These are phyloP conservation scores for Cryptosporidium muris DNA, from an alignment of 169 alveolate species.

Conservation along the genomic window DNA sequence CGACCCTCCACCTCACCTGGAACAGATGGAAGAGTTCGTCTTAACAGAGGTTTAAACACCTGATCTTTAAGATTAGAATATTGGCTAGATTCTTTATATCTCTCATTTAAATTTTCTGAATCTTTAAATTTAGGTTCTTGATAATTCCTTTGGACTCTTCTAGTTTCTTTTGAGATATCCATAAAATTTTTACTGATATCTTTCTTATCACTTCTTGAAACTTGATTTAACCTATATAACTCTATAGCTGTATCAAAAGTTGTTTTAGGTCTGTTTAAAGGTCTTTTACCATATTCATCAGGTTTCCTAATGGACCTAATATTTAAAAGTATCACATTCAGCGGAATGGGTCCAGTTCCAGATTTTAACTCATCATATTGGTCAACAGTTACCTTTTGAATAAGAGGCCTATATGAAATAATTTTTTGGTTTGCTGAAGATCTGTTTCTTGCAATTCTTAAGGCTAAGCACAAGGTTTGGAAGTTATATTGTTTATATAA, in stretches of 20 bases:
- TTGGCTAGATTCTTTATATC: neutral
- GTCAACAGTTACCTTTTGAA: slow-evolving; percentile 16
- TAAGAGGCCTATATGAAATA: slow-evolving; percentile 29
- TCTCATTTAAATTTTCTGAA: too few relatives aligned
- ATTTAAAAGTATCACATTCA: neutral
- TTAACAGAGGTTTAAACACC: slow-evolving; percentile 26
- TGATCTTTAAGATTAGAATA: neutral
- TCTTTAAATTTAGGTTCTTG: too few relatives aligned
- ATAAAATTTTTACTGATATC: too few relatives aligned
- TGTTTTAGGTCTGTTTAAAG: slow-evolving; percentile 21
- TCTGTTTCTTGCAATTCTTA: slow-evolving; percentile 35
- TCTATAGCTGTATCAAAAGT: slow-evolving; percentile 29
- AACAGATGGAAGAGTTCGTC: slow-evolving; percentile 27
- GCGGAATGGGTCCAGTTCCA: slow-evolving; percentile 68
- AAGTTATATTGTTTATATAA: slow-evolving; percentile 2
- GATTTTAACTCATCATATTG: slow-evolving; percentile 17
- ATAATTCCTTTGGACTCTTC: too few relatives aligned
- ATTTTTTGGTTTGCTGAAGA: neutral
- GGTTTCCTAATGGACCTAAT: slow-evolving; percentile 5
- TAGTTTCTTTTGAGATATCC: too few relatives aligned
- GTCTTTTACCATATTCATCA: neutral
- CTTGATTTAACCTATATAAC: too few relatives aligned
- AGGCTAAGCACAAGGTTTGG: neutral
- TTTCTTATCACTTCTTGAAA: too few relatives aligned
- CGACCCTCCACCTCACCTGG: slow-evolving; percentile 65